Base-by-base conservation (phyloP, 495 filamentous ascomycete species). In the Penicillium manginii region DNA sequence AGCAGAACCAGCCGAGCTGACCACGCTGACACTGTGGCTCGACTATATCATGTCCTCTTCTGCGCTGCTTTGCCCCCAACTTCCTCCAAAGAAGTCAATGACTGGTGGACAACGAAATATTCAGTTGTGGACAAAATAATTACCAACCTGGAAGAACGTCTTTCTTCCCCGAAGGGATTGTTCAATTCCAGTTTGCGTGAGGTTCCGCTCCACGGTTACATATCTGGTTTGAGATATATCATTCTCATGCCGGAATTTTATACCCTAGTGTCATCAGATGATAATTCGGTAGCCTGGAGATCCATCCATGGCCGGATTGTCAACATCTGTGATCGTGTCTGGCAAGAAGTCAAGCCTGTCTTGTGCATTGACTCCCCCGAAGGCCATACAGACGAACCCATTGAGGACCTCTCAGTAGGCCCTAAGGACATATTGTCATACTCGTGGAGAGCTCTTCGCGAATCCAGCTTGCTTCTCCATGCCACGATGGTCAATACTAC, bases 361-460 rank as follows among this genome's bases (percentile, higher is more conserved):
- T 81, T 98, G 3, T 98, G 94, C 63, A 84, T 91, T 60, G 93
- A 96, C 64, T 93, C 93, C 11, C 94, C 94, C 0, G 93, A 97
- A 70, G 93, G 94, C 2, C 85, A 93, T 70, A 76, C 90, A 1
- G 89, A 91, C 2, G 84, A 90, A 60, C 86, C 91, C 8, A 64
- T 87, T 17, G 88, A 93, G 52, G 87, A 88, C 2, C 70, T 86
- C 1, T 83, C 86, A 47, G 64, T 86, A 7, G 81, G 81, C 21
- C 93, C 92, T 0, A 96, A 97, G 66, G 91, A 93, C 65, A 78
- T 92, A 32, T 76, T 98, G 46, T 96, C 92, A 31, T 98, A 96
- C 66, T 93, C 89, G 43, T 98, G 96, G 84, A 84, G 94, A 63
- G 91, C 91, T 0, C 78, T 97, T 19, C 92, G 96, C 52, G 94